phyloP scores from a whole-genome alignment of 805 yeast genomes.

The Yarrowia hollandica region DNA sequence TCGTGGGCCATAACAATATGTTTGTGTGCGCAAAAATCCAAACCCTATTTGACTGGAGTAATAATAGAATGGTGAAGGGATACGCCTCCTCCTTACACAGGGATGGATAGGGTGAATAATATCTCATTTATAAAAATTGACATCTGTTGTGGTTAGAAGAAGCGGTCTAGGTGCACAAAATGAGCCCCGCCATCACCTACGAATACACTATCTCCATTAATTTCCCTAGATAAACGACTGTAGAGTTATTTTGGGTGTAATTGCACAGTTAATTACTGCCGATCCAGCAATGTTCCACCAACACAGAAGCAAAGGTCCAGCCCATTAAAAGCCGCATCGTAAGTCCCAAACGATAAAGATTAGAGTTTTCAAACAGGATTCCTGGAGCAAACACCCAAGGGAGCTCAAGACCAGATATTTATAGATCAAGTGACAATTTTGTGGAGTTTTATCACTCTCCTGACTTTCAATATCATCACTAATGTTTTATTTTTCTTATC shows the following conservation, averaged over 20 bases:
- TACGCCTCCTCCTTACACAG: too few relatives aligned
- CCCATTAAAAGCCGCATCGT: conserved; percentile 16
- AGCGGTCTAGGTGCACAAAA: too few relatives aligned
- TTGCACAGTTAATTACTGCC: neutral
- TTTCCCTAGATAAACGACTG: neutral
- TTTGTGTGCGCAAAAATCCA: neutral
- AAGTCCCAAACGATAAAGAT: neutral
- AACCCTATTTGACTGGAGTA: too few relatives aligned
- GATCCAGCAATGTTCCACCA: conserved; percentile 19
- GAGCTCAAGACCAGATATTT: too few relatives aligned
- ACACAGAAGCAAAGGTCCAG: conserved; percentile 1
- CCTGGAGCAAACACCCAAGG: neutral
- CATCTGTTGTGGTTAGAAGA: too few relatives aligned
- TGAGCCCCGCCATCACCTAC: too few relatives aligned
- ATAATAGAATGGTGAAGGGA: too few relatives aligned
- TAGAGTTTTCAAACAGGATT: neutral
- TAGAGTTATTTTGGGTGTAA: neutral
- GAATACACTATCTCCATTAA: neutral
- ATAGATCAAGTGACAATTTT: too few relatives aligned
- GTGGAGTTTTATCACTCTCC: too few relatives aligned
- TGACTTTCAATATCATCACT: too few relatives aligned
- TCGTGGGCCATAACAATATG: conserved; percentile 12
- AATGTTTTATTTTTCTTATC: neutral
- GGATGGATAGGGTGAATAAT: neutral
- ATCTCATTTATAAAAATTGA: too few relatives aligned